A percentile compares a stretch with the other conserved stretches of the same genome.
phyloP scores from a whole-genome alignment of 768 basidiomycete species.

The Russula earlei region DNA sequence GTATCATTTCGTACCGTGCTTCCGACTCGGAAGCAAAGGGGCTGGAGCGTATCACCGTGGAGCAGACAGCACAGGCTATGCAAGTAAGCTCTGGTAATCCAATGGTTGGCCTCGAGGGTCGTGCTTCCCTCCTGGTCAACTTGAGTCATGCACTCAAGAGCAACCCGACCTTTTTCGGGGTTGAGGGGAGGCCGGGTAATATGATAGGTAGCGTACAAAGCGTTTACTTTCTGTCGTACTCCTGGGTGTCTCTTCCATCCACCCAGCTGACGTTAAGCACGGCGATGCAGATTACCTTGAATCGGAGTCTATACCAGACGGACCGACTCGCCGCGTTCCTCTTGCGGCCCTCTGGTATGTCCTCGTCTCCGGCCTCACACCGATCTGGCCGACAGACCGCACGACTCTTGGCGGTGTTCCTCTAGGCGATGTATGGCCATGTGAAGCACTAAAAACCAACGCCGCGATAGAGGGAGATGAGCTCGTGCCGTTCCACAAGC shows the following conservation, averaged over 20 bases:
- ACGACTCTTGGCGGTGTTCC: constrained; percentile 54
- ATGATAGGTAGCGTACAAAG: constrained; percentile 48
- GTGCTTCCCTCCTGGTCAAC: constrained; percentile 64
- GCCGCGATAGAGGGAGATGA: constrained; percentile 45
- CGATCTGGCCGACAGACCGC: constrained; percentile 82
- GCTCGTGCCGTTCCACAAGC: constrained; percentile 91
- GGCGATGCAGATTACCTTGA: constrained; percentile 54
- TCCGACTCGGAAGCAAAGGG: constrained; percentile 47
- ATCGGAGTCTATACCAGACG: constrained; percentile 38
- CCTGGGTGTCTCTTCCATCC: not conserved
- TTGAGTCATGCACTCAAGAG: constrained; percentile 62
- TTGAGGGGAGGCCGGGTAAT: constrained; percentile 69
- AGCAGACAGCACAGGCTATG: constrained; percentile 55
- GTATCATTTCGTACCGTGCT: too few relatives aligned
- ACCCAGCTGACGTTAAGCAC: not conserved
- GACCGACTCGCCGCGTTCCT: constrained; percentile 42
- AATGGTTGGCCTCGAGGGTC: constrained; percentile 86
- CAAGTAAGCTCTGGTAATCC: constrained; percentile 74
- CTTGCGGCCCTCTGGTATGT: constrained; percentile 72
- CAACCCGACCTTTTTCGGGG: constrained; percentile 62
- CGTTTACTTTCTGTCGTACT: not conserved
- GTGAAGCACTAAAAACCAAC: constrained; percentile 38
- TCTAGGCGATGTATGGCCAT: constrained; percentile 94
- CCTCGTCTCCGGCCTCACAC: constrained; percentile 72
- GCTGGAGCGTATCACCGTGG: constrained; percentile 51